Evolutionary conservation across 2,329 filamentous ascomycete genomes (phyloP), one percentile per base, ranked within the genome.

Genomic region (Sphaerulina vaccinii): DNA sequence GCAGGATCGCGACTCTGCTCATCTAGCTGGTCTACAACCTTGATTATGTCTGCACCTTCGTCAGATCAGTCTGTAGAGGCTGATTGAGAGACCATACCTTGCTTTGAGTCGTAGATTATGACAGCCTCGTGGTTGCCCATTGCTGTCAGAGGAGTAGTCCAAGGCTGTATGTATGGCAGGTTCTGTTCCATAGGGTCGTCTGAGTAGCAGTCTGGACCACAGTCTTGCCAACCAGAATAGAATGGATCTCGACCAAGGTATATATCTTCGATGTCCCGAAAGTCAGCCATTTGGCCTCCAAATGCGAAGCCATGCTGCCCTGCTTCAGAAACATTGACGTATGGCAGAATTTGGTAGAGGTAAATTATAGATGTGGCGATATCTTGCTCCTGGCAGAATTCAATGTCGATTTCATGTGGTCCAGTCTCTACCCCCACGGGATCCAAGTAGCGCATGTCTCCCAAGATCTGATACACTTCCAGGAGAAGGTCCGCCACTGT

Each of bases 391-490:
- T 15, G 3, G 21, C 32, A 43, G 21, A 37, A 16, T 2, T 41
- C 40, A 6, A 44, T 13, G n/a, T 50, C 40, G 19, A 50, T 50
- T 2, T 36, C 18, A 33, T 44, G 39, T 2, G 48, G 39, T 19
- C 29, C 48, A 16, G 11, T 16, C 4, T 37, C 10, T 5, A 49
- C 27, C 16, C 37, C 47, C n/a, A 33, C 27, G 3, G 32, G 47
- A 23, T 49, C 47, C 10, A 49, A 37, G 16, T 49, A 49, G 11
- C 19, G 37, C 47, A 49, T 42, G 13, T 49, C 24, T 10, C 21
- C 47, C 16, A 49, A n/a, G 3, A 27, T 49, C 2, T 23, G 29
- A 38, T 49, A 43, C 3, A 49, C 18, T 10, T 42, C 37, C 7
- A 42, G 16, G 27, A 49, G 23, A 37, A 42, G 24, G 37, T 43